Conservation (phyloP, 768 basidiomycete species). For the Brasilioporus rufonigricans region DNA sequence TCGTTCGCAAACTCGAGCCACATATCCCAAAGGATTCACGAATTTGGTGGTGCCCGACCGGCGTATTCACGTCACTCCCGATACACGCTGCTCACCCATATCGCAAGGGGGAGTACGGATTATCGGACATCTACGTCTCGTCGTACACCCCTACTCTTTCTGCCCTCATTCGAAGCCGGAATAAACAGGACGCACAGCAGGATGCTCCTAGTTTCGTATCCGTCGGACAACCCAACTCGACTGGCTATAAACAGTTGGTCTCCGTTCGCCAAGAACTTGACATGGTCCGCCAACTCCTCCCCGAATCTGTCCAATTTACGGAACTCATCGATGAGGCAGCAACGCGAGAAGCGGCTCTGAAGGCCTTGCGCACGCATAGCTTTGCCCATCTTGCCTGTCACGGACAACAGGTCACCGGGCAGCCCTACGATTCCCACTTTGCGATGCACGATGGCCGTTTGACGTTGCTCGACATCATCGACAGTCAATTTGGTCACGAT, state of each 20-base stretch:
- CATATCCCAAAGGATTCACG: conserved; percentile 16
- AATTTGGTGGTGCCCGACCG: conserved; percentile 32
- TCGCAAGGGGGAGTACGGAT: conserved; percentile 8
- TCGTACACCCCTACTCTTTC: conserved; percentile 32
- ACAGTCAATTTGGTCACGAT: conserved; percentile 2
- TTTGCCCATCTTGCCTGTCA: conserved; percentile 32
- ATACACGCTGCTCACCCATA: conserved; percentile 29
- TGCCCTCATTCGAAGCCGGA: conserved; percentile 23
- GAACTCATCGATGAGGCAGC: conserved; percentile 13
- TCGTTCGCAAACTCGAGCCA: conserved; percentile 19
- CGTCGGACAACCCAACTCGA: conserved; percentile 19
- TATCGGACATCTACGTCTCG: conserved; percentile 29
- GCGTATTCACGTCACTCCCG: conserved; percentile 26
- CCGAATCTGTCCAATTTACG: conserved; percentile 5
- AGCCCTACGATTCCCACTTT: conserved; percentile 22
- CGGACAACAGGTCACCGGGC: conserved; percentile 10
- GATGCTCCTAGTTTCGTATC: conserved; percentile 8
- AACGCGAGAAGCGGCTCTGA: conserved; percentile 9
- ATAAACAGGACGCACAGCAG: background rate
- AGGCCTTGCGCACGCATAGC: conserved; percentile 11
- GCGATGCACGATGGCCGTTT: conserved; percentile 17
- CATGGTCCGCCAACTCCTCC: conserved; percentile 9
- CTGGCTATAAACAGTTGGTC: background rate
- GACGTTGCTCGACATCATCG: conserved; percentile 25
- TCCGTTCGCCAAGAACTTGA: conserved; percentile 16